Base-by-base conservation (phyloP, 441 rosid species). In the Jatropha podagrica region DNA sequence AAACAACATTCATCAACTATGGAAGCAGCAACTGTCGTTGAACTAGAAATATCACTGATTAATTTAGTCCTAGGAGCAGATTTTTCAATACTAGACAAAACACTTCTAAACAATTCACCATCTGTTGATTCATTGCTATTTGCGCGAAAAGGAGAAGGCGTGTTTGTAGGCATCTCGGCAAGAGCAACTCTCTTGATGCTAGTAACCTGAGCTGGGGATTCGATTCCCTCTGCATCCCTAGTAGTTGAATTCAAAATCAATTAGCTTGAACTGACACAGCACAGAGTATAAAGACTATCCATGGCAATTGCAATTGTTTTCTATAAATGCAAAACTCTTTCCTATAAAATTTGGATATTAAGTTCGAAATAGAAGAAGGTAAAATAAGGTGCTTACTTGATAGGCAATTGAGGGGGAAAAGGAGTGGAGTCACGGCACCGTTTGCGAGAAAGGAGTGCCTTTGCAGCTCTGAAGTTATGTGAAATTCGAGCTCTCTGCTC, bases 381-480 rank as follows among this genome's bases (percentile, higher is more conserved):
- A 6, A 71, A 70, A 18, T 4, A 1, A 6, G 9, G n/a, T 32
- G 44, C 23, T 37, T 69, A 52, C 72, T 20, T 62, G 60, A 55
- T n/a, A 55, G 26, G 60, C n/a, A 27, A 27, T 60, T 76, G 54
- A 44, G 44, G 46, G 81, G 72, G 56, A 68, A 79, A 1, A 27
- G 46, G 27, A 60, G 41, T 79, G 79, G 42, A 51, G 20, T 74
- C 75, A 54, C 80, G 85, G 54, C 80, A 79, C 65, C 95, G 86
- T 75, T 88, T 88, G 68, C 86, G 92, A 77, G 81, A 85, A 68
- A 87, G 86, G 68, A 86, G 85, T 26, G 89, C 89, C 81, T 88
- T 90, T 27, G 86, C 84, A 8, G 88, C 89, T 77, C 82, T 84
- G 76, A 88, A 90, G 63, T 84, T 87, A 32, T 83, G 83, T 59